A percentile compares a stretch with the other conserved stretches of the same genome.
These are phyloP conservation scores for Barnettozyma salicaria DNA, from an alignment of 805 yeast species.

Conservation along the genomic window DNA sequence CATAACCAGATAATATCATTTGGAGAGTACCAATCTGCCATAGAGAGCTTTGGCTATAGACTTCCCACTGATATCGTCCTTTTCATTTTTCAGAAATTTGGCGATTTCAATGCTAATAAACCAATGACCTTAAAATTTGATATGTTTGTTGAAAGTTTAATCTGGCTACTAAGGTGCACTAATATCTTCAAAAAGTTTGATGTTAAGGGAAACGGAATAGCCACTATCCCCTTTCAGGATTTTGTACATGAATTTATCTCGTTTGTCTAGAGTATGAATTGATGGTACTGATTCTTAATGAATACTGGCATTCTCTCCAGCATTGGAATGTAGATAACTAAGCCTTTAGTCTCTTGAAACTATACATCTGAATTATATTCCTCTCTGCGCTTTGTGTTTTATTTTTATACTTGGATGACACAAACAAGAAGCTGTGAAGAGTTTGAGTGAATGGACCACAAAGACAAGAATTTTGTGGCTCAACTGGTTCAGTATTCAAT, in stretches of 20 bases:
- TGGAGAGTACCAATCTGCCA: conserved; percentile 56
- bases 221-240: conserved; percentile 59
- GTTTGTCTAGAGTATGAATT: conserved; percentile 32
- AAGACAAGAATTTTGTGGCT: too few relatives aligned
- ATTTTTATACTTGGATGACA: too few relatives aligned
- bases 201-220: conserved; percentile 65
- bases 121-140: conserved; percentile 58
- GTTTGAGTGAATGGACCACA: too few relatives aligned
- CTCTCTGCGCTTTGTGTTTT: too few relatives aligned
- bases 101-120: conserved; percentile 30
- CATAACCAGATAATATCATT: conserved; percentile 54
- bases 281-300: too few relatives aligned
- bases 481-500: too few relatives aligned
- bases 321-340: too few relatives aligned
- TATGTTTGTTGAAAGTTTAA: conserved; percentile 72
- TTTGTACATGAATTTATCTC: conserved; percentile 49
- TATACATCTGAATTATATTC: too few relatives aligned
- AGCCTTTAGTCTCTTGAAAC: too few relatives aligned
- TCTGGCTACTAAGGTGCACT: conserved; percentile 70
- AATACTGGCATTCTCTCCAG: conserved; percentile 4
- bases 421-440: too few relatives aligned
- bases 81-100: conserved; percentile 52
- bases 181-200: conserved; percentile 76
- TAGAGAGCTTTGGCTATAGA: conserved; percentile 61
- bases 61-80: conserved; percentile 51